Evolutionary conservation across 2,329 filamentous ascomycete species (phyloP).

Genomic region (Cadophora sp.): DNA sequence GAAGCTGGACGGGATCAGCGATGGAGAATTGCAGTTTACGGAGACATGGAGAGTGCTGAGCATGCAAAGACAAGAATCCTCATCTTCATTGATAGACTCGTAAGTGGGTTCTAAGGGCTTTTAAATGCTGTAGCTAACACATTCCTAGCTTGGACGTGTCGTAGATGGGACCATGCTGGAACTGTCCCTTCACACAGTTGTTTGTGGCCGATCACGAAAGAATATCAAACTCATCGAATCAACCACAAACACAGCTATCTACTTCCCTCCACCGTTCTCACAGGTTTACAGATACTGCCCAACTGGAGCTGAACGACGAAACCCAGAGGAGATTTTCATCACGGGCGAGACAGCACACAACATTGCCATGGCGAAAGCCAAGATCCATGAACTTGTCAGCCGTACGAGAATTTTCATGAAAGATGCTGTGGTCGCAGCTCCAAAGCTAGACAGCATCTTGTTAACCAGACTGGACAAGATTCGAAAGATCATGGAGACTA

Average conservation of each 20-base stretch:
- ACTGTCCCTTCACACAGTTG: constrained; percentile 85
- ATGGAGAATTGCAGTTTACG: constrained; percentile 92
- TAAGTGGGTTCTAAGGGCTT: constrained; percentile 27
- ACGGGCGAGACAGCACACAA: constrained; percentile 86
- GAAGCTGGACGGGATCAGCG: constrained; percentile 85
- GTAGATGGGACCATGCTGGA: constrained; percentile 86
- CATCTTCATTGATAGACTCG: constrained; percentile 82
- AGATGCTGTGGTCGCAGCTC: constrained; percentile 85
- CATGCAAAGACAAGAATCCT: constrained; percentile 95
- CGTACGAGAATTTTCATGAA: constrained; percentile 88
- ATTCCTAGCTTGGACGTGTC: constrained; percentile 67
- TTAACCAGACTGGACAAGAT: constrained; percentile 94
- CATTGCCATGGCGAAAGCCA: constrained; percentile 88
- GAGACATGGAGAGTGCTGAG: constrained; percentile 92
- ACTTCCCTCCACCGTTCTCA: constrained; percentile 95
- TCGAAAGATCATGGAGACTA: constrained; percentile 95
- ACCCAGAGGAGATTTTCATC: constrained; percentile 91
- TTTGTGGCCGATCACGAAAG: constrained; percentile 92
- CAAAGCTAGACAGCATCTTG: constrained; percentile 94
- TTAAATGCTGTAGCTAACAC: constrained; percentile 48
- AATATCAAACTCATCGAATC: constrained; percentile 99
- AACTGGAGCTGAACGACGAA: constrained; percentile 78
- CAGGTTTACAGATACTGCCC: constrained; percentile 91
- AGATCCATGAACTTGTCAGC: constrained; percentile 83
- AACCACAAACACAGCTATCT: constrained; percentile 93